These are phyloP conservation scores for Phytophthora kernoviae DNA, from an alignment of 352 stramenopile species.

Conservation along the genomic window DNA sequence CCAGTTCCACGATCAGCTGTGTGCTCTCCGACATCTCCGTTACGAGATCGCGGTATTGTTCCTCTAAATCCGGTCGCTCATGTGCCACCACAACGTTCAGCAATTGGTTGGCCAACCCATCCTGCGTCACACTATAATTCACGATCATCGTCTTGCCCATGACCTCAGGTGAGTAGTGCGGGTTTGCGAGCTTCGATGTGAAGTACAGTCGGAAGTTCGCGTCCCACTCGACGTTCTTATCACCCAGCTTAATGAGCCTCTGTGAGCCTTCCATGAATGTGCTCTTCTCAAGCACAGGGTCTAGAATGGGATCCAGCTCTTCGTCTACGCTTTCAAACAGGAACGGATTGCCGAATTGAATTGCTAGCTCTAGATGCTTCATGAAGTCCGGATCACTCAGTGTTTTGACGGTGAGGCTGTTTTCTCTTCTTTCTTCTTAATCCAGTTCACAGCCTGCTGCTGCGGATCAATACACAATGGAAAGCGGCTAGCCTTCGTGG, in stretches of 20 bases:
- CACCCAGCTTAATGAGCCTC: slow-evolving; percentile 91
- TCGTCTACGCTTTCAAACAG: slow-evolving; percentile 96
- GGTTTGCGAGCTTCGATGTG: slow-evolving; percentile 94
- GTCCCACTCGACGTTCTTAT: slow-evolving; percentile 96
- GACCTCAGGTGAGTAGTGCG: slow-evolving; percentile 94
- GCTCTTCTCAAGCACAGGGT: slow-evolving; percentile 94
- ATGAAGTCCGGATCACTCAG: slow-evolving; percentile 95
- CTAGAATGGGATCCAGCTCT: slow-evolving; percentile 94
- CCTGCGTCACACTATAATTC: slow-evolving; percentile 95
- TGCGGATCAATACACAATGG: slow-evolving; percentile 96
- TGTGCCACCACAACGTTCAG: slow-evolving; percentile 94
- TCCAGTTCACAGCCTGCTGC: slow-evolving; percentile 96
- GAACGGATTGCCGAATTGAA: slow-evolving; percentile 96
- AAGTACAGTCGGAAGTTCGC: slow-evolving; percentile 94
- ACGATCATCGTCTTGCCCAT: slow-evolving; percentile 98
- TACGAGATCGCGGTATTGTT: slow-evolving; percentile 93
- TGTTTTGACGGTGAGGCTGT: slow-evolving; percentile 93
- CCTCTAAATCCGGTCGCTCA: slow-evolving; percentile 92
- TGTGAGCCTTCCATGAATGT: slow-evolving; percentile 92
- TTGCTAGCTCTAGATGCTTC: slow-evolving; percentile 94
- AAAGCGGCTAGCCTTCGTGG: slow-evolving; percentile 93
- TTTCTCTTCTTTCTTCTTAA: slow-evolving; percentile 96
- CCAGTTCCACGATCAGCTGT: slow-evolving; percentile 91
- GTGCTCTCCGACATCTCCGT: slow-evolving; percentile 94
- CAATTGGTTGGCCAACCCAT: slow-evolving; percentile 92